These are phyloP conservation scores for Kodamaea neixiangensis DNA, from an alignment of 805 yeast species.

Conservation along the genomic window DNA sequence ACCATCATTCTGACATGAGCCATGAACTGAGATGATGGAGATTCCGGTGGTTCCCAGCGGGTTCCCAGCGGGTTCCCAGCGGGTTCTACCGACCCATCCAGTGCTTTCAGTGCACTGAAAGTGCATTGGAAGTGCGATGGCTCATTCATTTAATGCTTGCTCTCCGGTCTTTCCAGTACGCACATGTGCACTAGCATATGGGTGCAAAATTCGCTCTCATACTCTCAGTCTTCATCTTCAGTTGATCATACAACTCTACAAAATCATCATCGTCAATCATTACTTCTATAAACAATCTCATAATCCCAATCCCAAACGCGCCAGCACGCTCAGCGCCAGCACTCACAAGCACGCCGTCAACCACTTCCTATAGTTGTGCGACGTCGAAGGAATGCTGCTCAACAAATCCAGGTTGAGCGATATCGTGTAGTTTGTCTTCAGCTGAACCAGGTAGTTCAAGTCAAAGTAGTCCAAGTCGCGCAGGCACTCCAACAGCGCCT, in stretches of 20 bases:
- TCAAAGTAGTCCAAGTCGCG: constrained; percentile 32
- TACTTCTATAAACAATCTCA: constrained; percentile 6
- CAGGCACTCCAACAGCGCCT: constrained; percentile 6
- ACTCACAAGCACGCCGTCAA: constrained; percentile 35
- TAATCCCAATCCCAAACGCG: background rate
- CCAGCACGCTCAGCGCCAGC: background rate
- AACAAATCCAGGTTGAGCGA: constrained; percentile 10
- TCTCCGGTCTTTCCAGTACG: too few species aligned
- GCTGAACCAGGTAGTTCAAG: constrained; percentile 33
- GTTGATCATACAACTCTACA: background rate
- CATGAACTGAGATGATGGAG: too few species aligned
- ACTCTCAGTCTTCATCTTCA: background rate
- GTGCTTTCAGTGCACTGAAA: too few species aligned
- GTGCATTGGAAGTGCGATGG: too few species aligned
- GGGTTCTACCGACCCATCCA: too few species aligned
- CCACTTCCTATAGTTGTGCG: constrained; percentile 43
- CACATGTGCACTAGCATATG: too few species aligned
- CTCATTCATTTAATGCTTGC: too few species aligned
- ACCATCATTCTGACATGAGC: too few species aligned
- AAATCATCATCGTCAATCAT: background rate
- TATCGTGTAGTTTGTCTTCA: constrained; percentile 17
- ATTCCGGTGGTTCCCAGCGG: too few species aligned
- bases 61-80: too few species aligned
- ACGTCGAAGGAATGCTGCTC: constrained; percentile 27
- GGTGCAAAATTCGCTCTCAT: too few species aligned